Evolutionary conservation across 1,139 yeast species (phyloP), one percentile per base, ranked within the genome.

Genomic region (Wickerhamomyces sp.): DNA sequence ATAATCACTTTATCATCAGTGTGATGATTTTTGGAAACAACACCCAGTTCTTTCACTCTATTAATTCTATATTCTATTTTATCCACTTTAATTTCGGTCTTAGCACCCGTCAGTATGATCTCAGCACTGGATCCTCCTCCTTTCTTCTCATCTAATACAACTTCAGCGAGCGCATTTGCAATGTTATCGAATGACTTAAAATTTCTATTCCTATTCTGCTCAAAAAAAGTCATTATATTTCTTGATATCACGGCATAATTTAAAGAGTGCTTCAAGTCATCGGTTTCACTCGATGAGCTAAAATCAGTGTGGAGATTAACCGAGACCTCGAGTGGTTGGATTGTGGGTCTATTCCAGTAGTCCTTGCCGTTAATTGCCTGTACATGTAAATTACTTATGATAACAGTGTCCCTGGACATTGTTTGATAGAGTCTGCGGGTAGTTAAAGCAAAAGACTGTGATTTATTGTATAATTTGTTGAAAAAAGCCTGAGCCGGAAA

Each of bases 231-330:
- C 29, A 73, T 60, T 28, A 86, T 67, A 36, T 78, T 76, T 38
- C 88, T 68, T 3, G 90, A 78, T 13, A 90, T 74, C 12, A 81
- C 90, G 2, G 96, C 97, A 61, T 90, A 90, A 61, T 89, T 90
- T 48, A 90, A 72, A 6, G 96, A 84, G 56, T 84, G 79, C 43
- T 78, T 76, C 51, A 90, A 68, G 57, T 88, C 89, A 60, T 90
- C 97, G 0, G 82, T 76, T 13, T 66, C 64, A 10, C 92, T 80
- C 7, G 96, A 90, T 43, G 72, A 67, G 27, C 74, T 70, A 52
- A 89, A 85, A 55, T 82, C 80, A 0, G 96, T 86, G 31, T 67
- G 67, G 45, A 88, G 69, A 41, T 72, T 68, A 19, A 85, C 67
- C 4, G 82, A 72, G 10, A 86, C 68, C 7, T 67, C 60, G 19